Base-by-base conservation (phyloP, 2,329 filamentous ascomycete genomes). In the Neurospora crassa region DNA sequence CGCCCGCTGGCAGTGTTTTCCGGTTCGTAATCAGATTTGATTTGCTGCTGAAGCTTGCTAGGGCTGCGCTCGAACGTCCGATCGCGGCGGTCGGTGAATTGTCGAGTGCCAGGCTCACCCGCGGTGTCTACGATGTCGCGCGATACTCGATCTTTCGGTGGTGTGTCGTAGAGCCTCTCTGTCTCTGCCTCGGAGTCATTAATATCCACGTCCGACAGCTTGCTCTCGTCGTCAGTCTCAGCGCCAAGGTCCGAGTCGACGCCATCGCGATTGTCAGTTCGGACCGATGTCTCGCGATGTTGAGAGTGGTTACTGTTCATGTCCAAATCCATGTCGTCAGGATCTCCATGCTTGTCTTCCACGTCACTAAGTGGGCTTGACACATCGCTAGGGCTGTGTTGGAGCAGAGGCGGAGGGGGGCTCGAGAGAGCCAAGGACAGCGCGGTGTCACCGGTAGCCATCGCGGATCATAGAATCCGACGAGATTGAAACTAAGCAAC, bases 341-440 rank as follows among this genome's bases (percentile, higher is more conserved):
- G 89, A 69, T 92, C 91, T 63, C 84, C 87, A 73, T 92, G 90
- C 77, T 89, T 89, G 77, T 97, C 92, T 78, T 94, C 94, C 71
- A 97, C 92, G 77, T 97, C 95, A 83, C 93, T 97, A 76, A 98
- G 86, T 77, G 94, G 96, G 81, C 95, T 98, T 47, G 94, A 97
- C 70, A 92, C 86, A 79, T 89, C 90, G 79, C 91, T 92, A 77
- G 90, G 89, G 76, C 87, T 87, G 74, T 83, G 83, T 77, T 87
- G 86, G 74, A 82, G 81, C 68, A 81, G 78, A 72, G 83, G 80
- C 74, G 82, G 81, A 69, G 86, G 84, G 73, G 85, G 83, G 76
- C 84, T 83, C 75, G 84, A 84, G 76, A 83, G 81, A 76, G 83
- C 81, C 78, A 83, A 81, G 76, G 85, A 81, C 76, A 83, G 83